Evolutionary conservation across 164 flowering plant genomes (phyloP).

Genomic region (Chloranthus sessilifolius): DNA sequence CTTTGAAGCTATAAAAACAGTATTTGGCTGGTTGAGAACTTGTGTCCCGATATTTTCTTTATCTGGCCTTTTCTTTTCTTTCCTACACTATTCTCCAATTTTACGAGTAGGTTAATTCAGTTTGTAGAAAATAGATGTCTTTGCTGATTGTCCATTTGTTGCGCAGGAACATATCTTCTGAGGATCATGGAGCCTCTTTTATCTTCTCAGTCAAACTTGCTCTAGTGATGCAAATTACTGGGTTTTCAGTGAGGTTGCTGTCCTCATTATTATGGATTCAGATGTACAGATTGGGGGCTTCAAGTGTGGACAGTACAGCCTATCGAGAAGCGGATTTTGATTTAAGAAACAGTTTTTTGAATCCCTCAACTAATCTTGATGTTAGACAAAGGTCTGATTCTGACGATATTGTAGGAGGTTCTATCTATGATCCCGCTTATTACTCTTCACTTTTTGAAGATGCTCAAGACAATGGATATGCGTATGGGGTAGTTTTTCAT

Average conservation of each 20-base stretch:
- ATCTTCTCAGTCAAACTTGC: slow-evolving; percentile 66
- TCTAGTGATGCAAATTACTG: slow-evolving; percentile 68
- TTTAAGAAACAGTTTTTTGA: slow-evolving; percentile 68
- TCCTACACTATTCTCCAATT: background rate
- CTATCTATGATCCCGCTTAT: slow-evolving; percentile 80
- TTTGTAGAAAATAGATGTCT: background rate
- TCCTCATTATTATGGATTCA: slow-evolving; percentile 89
- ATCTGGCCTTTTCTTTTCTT: background rate
- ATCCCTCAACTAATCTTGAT: slow-evolving; percentile 42
- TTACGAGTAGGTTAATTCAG: background rate
- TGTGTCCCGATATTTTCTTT: background rate
- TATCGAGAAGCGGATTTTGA: slow-evolving; percentile 56
- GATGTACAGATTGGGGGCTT: slow-evolving; percentile 82
- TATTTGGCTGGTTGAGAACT: too few relatives aligned
- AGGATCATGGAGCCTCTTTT: slow-evolving; percentile 31
- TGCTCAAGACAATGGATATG: slow-evolving; percentile 32
- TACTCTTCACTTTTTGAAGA: slow-evolving; percentile 85
- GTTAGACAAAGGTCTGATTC: slow-evolving; percentile 41
- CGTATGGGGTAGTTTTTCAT: slow-evolving; percentile 32
- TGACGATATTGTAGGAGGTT: slow-evolving; percentile 61
- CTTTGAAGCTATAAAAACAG: too few relatives aligned
- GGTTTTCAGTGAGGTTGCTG: slow-evolving; percentile 55
- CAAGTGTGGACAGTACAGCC: slow-evolving; percentile 35
- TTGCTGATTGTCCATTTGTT: background rate
- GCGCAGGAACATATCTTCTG: slow-evolving; percentile 65